These are phyloP conservation scores for Protomyces arabidopsidicola DNA, from an alignment of 1,139 yeast species.

Conservation along the genomic window DNA sequence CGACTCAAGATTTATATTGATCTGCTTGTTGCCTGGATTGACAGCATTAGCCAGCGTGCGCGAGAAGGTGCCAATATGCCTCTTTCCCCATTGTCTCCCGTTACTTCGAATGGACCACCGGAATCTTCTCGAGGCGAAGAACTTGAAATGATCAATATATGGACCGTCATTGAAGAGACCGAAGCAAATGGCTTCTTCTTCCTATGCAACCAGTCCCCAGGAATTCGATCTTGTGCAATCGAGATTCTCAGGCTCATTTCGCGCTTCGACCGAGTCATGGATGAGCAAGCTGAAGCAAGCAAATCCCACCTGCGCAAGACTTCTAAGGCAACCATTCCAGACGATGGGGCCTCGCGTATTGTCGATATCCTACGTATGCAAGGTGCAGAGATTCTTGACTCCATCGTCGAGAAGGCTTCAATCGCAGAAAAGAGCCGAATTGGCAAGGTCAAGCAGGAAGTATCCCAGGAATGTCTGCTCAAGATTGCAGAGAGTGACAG, in stretches of 20 bases:
- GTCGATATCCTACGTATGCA: conserved; percentile 17
- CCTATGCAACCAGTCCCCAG: conserved; percentile 79
- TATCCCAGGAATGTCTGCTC: conserved; percentile 56
- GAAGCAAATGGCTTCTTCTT: conserved; percentile 95
- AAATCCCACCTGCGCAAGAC: conserved; percentile 18
- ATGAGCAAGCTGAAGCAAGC: conserved; percentile 46
- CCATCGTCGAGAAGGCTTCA: conserved; percentile 53
- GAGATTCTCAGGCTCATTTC: conserved; percentile 70
- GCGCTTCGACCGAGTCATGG: conserved; percentile 76
- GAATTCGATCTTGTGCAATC: conserved; percentile 68
- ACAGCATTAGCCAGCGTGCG: conserved; percentile 47
- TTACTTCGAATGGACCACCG: conserved; percentile 34
- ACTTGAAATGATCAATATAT: conserved; percentile 69
- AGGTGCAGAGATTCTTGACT: conserved; percentile 50
- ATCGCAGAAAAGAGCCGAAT: conserved; percentile 75
- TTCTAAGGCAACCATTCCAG: conserved; percentile 5
- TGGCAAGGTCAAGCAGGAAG: conserved; percentile 55
- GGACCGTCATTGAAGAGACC: conserved; percentile 83
- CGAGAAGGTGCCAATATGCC: conserved; percentile 16
- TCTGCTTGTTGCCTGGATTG: conserved; percentile 73
- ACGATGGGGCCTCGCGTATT: conserved; percentile 13
- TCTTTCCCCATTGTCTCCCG: not conserved
- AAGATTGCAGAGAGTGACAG: conserved; percentile 83
- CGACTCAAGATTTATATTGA: conserved; percentile 71
- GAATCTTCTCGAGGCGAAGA: conserved; percentile 50